Conservation (phyloP, 2,329 filamentous ascomycete genomes). For the Nannizziopsis barbatae region DNA sequence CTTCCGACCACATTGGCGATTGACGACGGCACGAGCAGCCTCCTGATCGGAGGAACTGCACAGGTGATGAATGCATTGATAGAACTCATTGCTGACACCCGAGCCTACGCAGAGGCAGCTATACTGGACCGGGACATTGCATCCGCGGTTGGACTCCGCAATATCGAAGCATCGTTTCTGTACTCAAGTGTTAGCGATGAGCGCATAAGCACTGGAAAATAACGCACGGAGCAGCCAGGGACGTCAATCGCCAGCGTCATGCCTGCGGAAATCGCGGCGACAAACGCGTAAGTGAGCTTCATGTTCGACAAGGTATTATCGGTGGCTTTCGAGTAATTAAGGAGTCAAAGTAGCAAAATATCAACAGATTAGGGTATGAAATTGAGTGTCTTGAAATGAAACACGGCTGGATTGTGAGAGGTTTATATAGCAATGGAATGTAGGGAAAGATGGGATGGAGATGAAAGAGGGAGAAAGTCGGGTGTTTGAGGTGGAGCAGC, state of each 20-base stretch:
- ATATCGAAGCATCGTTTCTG: slow-evolving; percentile 9
- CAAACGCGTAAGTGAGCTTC: slow-evolving; percentile 1
- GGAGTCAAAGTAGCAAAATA: not conserved
- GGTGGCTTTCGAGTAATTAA: not conserved
- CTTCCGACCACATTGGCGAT: slow-evolving; percentile 2
- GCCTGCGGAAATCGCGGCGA: not conserved
- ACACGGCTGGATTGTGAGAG: too few species aligned
- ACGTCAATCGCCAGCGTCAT: not conserved
- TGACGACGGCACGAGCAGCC: not conserved
- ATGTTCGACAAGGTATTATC: not conserved
- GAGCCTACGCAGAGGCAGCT: slow-evolving; percentile 8
- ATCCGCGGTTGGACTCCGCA: slow-evolving; percentile 6
- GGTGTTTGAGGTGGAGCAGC: too few species aligned
- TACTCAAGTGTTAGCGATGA: not conserved
- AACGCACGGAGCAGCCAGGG: slow-evolving; percentile 1
- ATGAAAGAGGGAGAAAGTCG: too few species aligned
- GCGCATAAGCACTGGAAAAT: not conserved
- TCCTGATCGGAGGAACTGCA: not conserved
- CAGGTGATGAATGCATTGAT: slow-evolving; percentile 1
- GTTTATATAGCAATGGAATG: too few species aligned
- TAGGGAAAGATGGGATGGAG: too few species aligned
- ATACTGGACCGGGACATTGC: slow-evolving; percentile 8
- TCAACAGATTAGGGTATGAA: not conserved
- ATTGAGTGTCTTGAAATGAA: too few species aligned
- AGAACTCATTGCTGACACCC: slow-evolving; percentile 6